phyloP scores from a whole-genome alignment of 1,284 basidiomycete species.

The Irpex sp. region DNA sequence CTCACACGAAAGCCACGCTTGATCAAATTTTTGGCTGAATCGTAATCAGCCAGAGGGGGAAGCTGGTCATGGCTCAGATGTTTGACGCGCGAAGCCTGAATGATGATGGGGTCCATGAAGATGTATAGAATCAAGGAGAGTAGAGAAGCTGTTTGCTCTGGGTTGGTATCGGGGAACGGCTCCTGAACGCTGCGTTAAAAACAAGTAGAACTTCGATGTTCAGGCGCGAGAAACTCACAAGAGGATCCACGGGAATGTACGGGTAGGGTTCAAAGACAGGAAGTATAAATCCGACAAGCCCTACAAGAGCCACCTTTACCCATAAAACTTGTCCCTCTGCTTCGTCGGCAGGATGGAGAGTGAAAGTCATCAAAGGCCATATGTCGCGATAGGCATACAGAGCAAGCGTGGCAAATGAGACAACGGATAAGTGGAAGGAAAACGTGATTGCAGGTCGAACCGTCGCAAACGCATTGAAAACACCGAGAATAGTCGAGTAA shows the following conservation, averaged over 20 bases:
- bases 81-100: slow-evolving; percentile 19
- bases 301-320: neutral
- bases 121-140: slow-evolving; percentile 52
- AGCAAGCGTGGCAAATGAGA: neutral
- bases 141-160: slow-evolving; percentile 65
- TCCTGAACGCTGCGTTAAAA: slow-evolving; percentile 27
- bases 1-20: slow-evolving; percentile 30
- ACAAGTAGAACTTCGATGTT: neutral
- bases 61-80: slow-evolving; percentile 27
- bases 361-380: slow-evolving; percentile 4
- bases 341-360: slow-evolving; percentile 1
- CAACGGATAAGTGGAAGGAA: slow-evolving; percentile 1
- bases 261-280: slow-evolving; percentile 40
- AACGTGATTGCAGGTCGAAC: slow-evolving; percentile 9
- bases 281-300: neutral
- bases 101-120: slow-evolving; percentile 42
- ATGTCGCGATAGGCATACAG: slow-evolving; percentile 7
- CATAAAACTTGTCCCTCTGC: neutral
- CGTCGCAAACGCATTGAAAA: slow-evolving; percentile 16
- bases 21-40: slow-evolving; percentile 36
- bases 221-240: slow-evolving; percentile 28
- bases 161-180: slow-evolving; percentile 43
- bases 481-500: slow-evolving; percentile 21
- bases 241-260: slow-evolving; percentile 39
- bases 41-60: slow-evolving; percentile 44